Evolutionary conservation across 129 eudicot species (phyloP).

Genomic region (Centella asiatica): DNA sequence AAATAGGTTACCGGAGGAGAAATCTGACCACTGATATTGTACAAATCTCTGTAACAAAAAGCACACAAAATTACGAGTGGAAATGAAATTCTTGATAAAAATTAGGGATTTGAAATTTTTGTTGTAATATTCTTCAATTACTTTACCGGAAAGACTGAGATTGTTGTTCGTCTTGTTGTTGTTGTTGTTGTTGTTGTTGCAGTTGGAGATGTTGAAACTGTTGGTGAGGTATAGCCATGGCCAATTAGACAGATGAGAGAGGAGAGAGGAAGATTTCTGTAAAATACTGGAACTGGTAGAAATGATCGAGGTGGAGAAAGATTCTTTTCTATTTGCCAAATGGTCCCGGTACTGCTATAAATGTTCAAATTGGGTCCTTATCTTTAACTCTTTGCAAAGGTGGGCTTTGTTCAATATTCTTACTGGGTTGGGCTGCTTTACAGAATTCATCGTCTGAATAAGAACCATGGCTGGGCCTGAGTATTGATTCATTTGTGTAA

Average conservation of each 20-base stretch:
- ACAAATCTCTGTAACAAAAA: constrained; percentile 36
- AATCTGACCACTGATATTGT: constrained; percentile 56
- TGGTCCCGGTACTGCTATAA: constrained; percentile 26
- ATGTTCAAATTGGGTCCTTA: background rate
- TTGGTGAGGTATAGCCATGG: constrained; percentile 51
- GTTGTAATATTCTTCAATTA: background rate
- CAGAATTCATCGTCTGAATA: no score
- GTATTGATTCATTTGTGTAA: no score
- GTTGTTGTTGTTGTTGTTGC: constrained; percentile 34
- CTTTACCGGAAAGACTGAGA: constrained; percentile 48
- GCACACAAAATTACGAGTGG: background rate
- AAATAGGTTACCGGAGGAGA: constrained; percentile 42
- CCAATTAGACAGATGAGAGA: constrained; percentile 11
- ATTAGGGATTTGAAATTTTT: constrained; percentile 15
- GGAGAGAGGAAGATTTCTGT: constrained; percentile 3
- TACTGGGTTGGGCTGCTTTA: no score
- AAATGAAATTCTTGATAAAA: background rate
- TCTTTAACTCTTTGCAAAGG: background rate
- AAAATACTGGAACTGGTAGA: constrained; percentile 11
- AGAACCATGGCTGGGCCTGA: no score
- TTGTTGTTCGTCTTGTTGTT: no score
- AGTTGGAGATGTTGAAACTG: constrained; percentile 32
- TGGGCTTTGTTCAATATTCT: no score
- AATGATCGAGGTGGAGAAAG: background rate
- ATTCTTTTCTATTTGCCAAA: constrained; percentile 26